Conservation (phyloP, 129 eudicot species). For the Mikania micrantha region DNA sequence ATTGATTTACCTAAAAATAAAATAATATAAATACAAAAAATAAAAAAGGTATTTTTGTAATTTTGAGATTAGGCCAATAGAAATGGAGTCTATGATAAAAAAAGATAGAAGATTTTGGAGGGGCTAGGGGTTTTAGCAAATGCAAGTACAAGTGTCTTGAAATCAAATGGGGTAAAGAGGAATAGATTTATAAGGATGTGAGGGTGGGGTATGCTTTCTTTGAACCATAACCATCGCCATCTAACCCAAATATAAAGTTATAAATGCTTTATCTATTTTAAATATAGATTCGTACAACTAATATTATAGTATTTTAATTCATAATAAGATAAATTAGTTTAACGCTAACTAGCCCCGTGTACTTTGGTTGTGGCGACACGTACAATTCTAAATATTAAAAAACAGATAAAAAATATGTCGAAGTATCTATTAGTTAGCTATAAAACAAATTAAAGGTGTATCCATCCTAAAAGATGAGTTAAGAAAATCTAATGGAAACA, state of each 20-base stretch:
- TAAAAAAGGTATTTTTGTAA: slow-evolving; percentile 15
- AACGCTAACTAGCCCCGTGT: too few relatives aligned
- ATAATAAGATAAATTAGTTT: neutral
- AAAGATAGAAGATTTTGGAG: slow-evolving; percentile 10
- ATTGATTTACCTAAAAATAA: neutral
- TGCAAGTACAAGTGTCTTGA: slow-evolving; percentile 24
- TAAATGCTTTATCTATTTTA: neutral
- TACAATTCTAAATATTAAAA: too few relatives aligned
- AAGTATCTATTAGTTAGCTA: too few relatives aligned
- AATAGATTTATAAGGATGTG: slow-evolving; percentile 25
- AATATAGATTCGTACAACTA: neutral
- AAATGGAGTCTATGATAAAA: neutral
- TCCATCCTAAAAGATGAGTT: too few relatives aligned
- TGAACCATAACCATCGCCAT: slow-evolving; percentile 16
- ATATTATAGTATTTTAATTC: neutral
- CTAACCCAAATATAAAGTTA: slow-evolving; percentile 10
- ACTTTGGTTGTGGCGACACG: too few relatives aligned
- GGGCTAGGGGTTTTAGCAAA: slow-evolving; percentile 23
- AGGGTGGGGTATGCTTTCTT: slow-evolving; percentile 23
- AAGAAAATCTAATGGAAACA: too few relatives aligned
- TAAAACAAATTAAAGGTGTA: too few relatives aligned
- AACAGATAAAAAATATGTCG: too few relatives aligned
- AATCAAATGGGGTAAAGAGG: slow-evolving; percentile 15
- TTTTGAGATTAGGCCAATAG: neutral
- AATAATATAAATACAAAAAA: neutral